These are phyloP conservation scores for Penicillium sp. DNA, from an alignment of 2,329 filamentous ascomycete species.

Conservation along the genomic window DNA sequence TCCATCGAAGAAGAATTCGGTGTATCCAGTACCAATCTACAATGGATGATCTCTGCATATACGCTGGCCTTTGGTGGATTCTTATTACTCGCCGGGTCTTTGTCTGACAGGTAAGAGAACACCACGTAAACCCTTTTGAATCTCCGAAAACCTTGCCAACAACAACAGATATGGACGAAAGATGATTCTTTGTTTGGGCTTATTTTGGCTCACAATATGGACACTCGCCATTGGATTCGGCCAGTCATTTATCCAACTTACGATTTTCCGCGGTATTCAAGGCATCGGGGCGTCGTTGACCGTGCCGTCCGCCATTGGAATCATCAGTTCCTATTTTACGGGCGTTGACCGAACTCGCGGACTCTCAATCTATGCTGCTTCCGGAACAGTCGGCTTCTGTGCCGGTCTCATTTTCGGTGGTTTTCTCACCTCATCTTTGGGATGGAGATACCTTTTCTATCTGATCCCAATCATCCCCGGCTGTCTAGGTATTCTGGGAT, in stretches of 20 bases:
- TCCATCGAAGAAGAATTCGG: constrained; percentile 43
- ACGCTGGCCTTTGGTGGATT: constrained; percentile 42
- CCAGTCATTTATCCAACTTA: constrained; percentile 42
- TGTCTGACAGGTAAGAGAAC: constrained; percentile 16
- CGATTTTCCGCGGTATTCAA: constrained; percentile 46
- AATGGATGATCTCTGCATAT: constrained; percentile 47
- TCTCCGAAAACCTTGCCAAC: not conserved
- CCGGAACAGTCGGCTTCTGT: constrained; percentile 43
- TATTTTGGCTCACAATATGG: constrained; percentile 38
- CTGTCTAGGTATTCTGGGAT: constrained; percentile 30
- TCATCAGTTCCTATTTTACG: constrained; percentile 47
- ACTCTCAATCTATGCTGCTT: constrained; percentile 42
- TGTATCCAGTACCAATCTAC: constrained; percentile 36
- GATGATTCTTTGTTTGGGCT: constrained; percentile 40
- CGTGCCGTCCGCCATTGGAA: constrained; percentile 49
- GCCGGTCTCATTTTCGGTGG: constrained; percentile 43
- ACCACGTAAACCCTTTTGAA: not conserved
- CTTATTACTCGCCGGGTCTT: constrained; percentile 10
- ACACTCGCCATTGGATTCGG: constrained; percentile 42
- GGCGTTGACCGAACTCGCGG: constrained; percentile 40
- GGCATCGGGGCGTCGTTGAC: constrained; percentile 51
- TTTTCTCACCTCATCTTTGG: constrained; percentile 40
- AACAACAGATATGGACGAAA: constrained; percentile 37
- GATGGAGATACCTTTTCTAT: constrained; percentile 44
- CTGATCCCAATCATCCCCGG: constrained; percentile 37